Percentiles rank a stretch among this genome's conserved stretches.
Evolutionary conservation across 495 filamentous ascomycete genomes (phyloP).

Genomic region (Hypoxylon intermedium): DNA sequence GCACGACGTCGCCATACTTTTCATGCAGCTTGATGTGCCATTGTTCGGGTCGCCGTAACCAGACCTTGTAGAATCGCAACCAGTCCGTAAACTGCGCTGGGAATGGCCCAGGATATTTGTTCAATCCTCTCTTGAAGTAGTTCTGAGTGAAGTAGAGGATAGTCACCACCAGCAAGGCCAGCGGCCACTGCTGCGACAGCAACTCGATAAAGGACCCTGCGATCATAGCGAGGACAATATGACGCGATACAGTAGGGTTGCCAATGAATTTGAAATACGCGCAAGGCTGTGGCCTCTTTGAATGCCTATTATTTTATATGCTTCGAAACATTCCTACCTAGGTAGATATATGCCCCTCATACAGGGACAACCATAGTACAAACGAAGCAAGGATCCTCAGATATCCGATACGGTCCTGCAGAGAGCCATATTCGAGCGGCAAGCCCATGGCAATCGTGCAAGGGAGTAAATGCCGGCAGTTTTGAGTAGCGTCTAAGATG

Average conservation of each 20-base stretch:
- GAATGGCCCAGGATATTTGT: conserved; percentile 45
- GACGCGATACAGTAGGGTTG: not conserved
- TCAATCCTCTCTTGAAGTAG: conserved; percentile 29
- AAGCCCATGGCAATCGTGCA: not conserved
- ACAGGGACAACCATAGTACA: too few relatives aligned
- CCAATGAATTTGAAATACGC: not conserved
- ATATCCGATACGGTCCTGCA: not conserved
- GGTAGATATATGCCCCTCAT: conserved; percentile 2
- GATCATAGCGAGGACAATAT: conserved; percentile 8
- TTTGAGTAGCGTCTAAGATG: conserved; percentile 1
- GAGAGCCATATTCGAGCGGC: not conserved
- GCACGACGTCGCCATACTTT: conserved; percentile 48
- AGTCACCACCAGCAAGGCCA: not conserved
- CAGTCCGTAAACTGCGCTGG: conserved; percentile 40
- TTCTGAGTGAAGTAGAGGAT: conserved; percentile 13
- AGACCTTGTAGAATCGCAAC: conserved; percentile 40
- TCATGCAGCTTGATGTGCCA: conserved; percentile 45
- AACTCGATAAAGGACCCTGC: conserved; percentile 8
- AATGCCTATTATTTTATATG: conserved; percentile 2
- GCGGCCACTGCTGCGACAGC: conserved; percentile 17
- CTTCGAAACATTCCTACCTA: too few relatives aligned
- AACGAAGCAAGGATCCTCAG: not conserved
- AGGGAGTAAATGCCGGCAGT: conserved; percentile 15
- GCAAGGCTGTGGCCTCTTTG: not conserved
- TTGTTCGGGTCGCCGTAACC: conserved; percentile 34